Base-by-base conservation (phyloP, 2,329 filamentous ascomycete genomes). In the Epichloe hybrida region DNA sequence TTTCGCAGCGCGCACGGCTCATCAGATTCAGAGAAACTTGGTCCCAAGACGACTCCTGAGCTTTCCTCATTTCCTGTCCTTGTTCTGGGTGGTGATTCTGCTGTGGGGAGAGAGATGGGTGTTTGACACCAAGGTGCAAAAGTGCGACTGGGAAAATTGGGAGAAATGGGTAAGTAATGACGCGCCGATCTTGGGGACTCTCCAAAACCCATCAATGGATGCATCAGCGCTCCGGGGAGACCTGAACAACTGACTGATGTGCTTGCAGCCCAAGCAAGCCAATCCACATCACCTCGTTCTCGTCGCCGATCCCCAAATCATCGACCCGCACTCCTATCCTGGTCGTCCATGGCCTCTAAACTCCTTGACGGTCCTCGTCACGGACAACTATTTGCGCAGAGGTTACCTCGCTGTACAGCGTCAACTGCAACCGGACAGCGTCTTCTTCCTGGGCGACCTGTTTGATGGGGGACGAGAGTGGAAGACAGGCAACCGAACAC, bases 401-500 rank as follows among this genome's bases (percentile, higher is more conserved):
- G 83, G 86, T 8, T 97, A 94, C 64, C 77, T 74, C n/a, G 77
- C 83, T 49, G 76, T 97, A 52, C 88, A 95, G 61, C 71, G 76
- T 17, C 71, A 79, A 17, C 73, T 97, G 13, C 78, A 79, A n/a
- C 93, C 93, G 0, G 88, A 96, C 63, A 90, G 86, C 15, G 73
- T 95, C 1, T 80, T 96, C 62, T 97, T 98, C 62, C 72, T 98
- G 0, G 93, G 93, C 7, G 93, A 98, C 63, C 72, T 98, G 1
- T 96, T 98, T 61, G 93, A 98, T 62, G 93, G 93, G 4, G 93
- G 93, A 8, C 79, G 93, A 57, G 93, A 98, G 71, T 98, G 93
- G 93, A 85, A 83, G 57, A 91, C 90, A 12, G 70, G 67, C 2
- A 73, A 73, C 23, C 83, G 79, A 42, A 66, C 74, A 44, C 34